Evolutionary conservation across 306 rosid species (phyloP), one percentile per base, ranked within the genome.

Genomic region (Dryas alaskensis): DNA sequence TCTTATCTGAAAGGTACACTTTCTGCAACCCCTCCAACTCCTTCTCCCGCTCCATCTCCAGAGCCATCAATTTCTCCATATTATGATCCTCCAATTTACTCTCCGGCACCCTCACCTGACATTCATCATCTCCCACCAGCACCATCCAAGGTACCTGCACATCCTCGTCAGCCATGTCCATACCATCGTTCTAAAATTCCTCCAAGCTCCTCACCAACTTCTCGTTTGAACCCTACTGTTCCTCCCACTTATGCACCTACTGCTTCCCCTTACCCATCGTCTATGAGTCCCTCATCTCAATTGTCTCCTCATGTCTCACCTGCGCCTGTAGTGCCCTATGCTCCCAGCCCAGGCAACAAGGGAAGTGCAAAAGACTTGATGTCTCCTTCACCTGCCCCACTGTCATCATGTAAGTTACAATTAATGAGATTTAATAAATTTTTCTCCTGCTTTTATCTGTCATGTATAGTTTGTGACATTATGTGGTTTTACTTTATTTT

Each of bases 1-100:
- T 83, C 96, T 65, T 83, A 25, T 73, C 79, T 88, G 9, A 83
- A 76, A 81, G 86, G 87, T 65, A 75, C 81, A 27, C 79, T 83
- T 7, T 76, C 76, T 48, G 78, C 87, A 27, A 53, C 75, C 11
- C 68, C 94, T 22, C 96, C 92, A 9, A 73, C 83, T 80, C 82
- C 93, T 62, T 81, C 96, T 69, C 98, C 93, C 14, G 89, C 89
- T 66, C 96, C 98, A 60, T 81, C 93, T 40, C 91, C 91, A 9
- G 81, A 74, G 66, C 79, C 87, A 72, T 77, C 81, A 16, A 8
- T 63, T 70, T 79, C 88, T 47, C 94, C 85, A 42, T 73, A 61
- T 52, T 78, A 12, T 45, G 78, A 87, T 68, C 81, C 93, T 58
- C 51, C 78, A n/a, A 53, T 60, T 19, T 42, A 57, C 72, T 22